Conservation (phyloP, 768 basidiomycete genomes). For the Coprinopsis cinerea region DNA sequence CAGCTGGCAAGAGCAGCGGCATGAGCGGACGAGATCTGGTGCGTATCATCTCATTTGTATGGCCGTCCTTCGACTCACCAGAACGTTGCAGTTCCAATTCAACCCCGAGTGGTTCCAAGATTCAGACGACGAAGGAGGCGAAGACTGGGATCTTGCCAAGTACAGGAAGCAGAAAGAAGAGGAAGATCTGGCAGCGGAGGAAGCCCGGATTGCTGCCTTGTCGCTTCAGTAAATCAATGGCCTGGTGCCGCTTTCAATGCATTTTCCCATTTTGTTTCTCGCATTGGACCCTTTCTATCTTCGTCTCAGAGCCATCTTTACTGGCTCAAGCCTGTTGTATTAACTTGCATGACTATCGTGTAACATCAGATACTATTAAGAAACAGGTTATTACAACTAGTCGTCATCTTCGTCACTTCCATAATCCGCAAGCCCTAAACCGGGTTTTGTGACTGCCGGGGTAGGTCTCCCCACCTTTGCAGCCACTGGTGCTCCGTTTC, state of each 20-base stretch:
- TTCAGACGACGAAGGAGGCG: constrained; percentile 49
- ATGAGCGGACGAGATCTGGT: constrained; percentile 97
- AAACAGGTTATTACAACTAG: too few relatives aligned
- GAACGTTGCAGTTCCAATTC: constrained; percentile 80
- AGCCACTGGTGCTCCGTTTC: constrained; percentile 40
- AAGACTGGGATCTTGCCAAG: constrained; percentile 54
- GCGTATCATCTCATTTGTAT: constrained; percentile 20
- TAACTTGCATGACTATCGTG: too few relatives aligned
- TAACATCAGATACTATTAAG: too few relatives aligned
- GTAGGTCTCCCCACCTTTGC: constrained; percentile 22
- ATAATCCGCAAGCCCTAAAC: constrained; percentile 66
- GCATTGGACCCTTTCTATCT: too few relatives aligned
- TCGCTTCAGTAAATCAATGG: constrained; percentile 27
- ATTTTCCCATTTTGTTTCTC: too few relatives aligned
- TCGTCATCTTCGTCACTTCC: constrained; percentile 68
- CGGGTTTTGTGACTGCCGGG: constrained; percentile 27
- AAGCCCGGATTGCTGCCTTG: constrained; percentile 43
- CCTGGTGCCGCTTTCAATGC: too few relatives aligned
- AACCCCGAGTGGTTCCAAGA: constrained; percentile 94
- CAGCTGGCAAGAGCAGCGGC: constrained; percentile 86
- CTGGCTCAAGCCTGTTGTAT: too few relatives aligned
- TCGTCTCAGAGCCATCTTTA: too few relatives aligned
- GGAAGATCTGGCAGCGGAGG: constrained; percentile 51
- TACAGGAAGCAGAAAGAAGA: constrained; percentile 61
- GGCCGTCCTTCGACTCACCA: neutral